phyloP scores from a whole-genome alignment of 2,329 filamentous ascomycete genomes.

The Apiospora saccharicola region DNA sequence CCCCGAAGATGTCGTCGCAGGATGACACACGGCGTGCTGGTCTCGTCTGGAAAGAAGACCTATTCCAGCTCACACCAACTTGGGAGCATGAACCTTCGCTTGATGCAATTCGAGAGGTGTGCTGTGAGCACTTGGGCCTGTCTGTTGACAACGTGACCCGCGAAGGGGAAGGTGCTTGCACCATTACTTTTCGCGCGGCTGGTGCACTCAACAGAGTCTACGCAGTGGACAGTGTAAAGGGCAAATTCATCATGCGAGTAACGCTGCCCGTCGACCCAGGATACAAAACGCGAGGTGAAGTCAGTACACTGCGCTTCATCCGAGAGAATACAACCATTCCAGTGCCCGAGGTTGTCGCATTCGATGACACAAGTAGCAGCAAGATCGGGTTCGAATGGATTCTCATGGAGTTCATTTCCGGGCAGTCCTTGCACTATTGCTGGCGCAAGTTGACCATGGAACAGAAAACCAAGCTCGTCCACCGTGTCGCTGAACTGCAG shows the following conservation, averaged over 20 bases:
- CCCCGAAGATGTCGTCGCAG: neutral
- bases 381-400: conserved; percentile 51
- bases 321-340: conserved; percentile 41
- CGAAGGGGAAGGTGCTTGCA: conserved; percentile 25
- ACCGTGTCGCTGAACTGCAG: conserved; percentile 42
- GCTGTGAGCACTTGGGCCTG: neutral
- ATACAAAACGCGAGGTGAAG: conserved; percentile 48
- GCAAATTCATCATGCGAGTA: conserved; percentile 42
- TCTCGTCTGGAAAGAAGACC: neutral
- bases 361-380: conserved; percentile 42
- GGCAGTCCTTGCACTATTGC: conserved; percentile 33
- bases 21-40: neutral
- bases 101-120: neutral
- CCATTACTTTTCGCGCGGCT: conserved; percentile 26
- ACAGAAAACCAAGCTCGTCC: conserved; percentile 43
- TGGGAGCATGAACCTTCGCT: neutral
- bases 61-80: neutral
- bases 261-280: conserved; percentile 46
- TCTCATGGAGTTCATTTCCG: conserved; percentile 43
- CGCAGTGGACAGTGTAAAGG: conserved; percentile 26
- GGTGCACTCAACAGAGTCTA: conserved; percentile 38
- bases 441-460: conserved; percentile 41
- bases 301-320: conserved; percentile 47
- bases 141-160: neutral
- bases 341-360: conserved; percentile 44